Evolutionary conservation across 2,329 filamentous ascomycete genomes (phyloP).

Genomic region (Xylariales sp.): DNA sequence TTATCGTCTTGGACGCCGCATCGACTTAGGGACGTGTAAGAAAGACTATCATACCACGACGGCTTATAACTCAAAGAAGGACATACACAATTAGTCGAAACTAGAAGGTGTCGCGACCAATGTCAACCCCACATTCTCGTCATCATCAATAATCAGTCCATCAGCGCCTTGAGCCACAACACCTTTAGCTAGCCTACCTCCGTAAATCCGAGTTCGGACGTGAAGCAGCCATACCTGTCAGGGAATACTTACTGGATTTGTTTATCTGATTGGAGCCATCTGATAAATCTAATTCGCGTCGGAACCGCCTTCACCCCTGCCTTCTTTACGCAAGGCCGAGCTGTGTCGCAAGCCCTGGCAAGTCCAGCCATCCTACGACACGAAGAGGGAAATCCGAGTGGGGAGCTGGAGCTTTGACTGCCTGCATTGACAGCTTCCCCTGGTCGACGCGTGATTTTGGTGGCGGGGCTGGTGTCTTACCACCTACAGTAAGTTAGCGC

Average conservation of each 20-base stretch:
- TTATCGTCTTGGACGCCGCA: no score
- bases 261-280: slow-evolving; percentile 10
- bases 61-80: no score
- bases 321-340: slow-evolving; percentile 2
- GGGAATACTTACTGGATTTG: slow-evolving; percentile 2
- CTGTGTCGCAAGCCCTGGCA: no score
- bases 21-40: no score
- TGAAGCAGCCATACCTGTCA: no score
- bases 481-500: neutral
- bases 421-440: no score
- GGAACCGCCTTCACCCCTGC: slow-evolving; percentile 2
- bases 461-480: slow-evolving; percentile 4
- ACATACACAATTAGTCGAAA: no score
- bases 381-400: neutral
- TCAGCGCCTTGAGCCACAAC: no score
- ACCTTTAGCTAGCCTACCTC: no score
- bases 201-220: neutral
- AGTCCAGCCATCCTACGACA: no score
- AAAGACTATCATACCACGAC: no score
- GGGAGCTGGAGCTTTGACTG: neutral
- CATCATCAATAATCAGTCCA: neutral
- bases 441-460: neutral
- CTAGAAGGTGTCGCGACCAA: no score
- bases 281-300: slow-evolving; percentile 3
- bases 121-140: neutral